Evolutionary conservation across 805 yeast species (phyloP).

Genomic region (Limtongia smithiae): DNA sequence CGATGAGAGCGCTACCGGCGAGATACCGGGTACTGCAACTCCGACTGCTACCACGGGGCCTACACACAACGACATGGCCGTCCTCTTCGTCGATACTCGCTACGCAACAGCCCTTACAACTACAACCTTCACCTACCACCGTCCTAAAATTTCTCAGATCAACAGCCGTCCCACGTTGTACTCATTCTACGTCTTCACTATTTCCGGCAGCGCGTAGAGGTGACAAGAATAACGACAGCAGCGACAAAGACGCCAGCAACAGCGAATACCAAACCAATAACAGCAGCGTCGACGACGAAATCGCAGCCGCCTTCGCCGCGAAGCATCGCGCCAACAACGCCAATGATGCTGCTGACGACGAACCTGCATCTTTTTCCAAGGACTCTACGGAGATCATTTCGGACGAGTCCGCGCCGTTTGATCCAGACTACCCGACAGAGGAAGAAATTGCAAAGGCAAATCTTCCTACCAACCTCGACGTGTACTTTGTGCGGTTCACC

Average conservation of each 20-base stretch:
- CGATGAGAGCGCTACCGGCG: too few species aligned
- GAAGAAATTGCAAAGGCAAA: constrained; percentile 19
- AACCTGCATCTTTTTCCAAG: not conserved
- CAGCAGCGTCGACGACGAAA: not conserved
- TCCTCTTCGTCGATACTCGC: too few species aligned
- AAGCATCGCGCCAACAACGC: not conserved
- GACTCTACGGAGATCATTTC: not conserved
- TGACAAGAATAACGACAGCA: too few species aligned
- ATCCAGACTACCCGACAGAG: constrained; percentile 23
- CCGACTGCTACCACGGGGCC: too few species aligned
- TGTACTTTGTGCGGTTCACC: constrained; percentile 7
- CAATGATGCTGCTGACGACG: not conserved
- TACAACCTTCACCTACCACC: too few species aligned
- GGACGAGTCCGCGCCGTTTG: constrained; percentile 1
- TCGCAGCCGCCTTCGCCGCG: constrained; percentile 5
- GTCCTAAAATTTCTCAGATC: too few species aligned
- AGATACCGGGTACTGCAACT: too few species aligned
- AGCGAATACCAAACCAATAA: not conserved
- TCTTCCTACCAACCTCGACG: constrained; percentile 8
- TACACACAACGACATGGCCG: too few species aligned
- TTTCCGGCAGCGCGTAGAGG: too few species aligned
- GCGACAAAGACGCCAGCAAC: not conserved
- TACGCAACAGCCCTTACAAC: too few species aligned
- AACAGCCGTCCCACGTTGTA: too few species aligned
- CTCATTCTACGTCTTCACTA: too few species aligned